phyloP scores from a whole-genome alignment of 225 moss, liverwort and hornwort species.

The Neckera pumila region DNA sequence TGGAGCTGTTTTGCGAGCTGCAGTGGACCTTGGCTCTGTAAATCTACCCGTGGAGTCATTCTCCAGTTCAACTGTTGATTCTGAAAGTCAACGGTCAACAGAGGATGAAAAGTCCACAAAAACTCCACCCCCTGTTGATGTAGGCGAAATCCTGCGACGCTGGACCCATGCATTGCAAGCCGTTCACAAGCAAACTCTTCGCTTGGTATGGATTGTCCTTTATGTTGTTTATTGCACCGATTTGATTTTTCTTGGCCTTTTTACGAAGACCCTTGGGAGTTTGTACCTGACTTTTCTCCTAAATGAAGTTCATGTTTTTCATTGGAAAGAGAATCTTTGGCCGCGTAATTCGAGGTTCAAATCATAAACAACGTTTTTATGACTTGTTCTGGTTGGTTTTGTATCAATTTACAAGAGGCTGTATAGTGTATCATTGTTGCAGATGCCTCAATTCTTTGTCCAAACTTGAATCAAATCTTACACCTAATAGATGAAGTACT shows the following conservation, averaged over 20 bases:
- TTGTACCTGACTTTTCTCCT: background rate
- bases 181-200: conserved; percentile 91
- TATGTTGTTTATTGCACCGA: background rate
- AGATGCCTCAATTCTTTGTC: background rate
- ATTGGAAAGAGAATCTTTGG: background rate
- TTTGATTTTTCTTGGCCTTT: background rate
- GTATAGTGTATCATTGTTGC: background rate
- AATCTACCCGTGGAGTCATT: conserved; percentile 40
- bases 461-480: background rate
- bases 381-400: background rate
- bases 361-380: background rate
- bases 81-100: conserved; percentile 22
- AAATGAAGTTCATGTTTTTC: background rate
- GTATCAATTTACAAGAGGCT: background rate
- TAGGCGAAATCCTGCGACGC: conserved; percentile 84
- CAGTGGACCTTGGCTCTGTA: conserved; percentile 75
- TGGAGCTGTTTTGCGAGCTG: conserved; percentile 78
- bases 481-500: background rate
- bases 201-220: conserved; percentile 43
- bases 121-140: conserved; percentile 71
- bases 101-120: conserved; percentile 80
- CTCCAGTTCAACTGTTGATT: conserved; percentile 22
- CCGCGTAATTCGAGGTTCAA: background rate
- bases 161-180: conserved; percentile 94
- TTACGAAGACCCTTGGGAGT: background rate